These are phyloP conservation scores for Arthrobotrys sphaeroides DNA, from an alignment of 2,329 filamentous ascomycete genomes.

Conservation along the genomic window DNA sequence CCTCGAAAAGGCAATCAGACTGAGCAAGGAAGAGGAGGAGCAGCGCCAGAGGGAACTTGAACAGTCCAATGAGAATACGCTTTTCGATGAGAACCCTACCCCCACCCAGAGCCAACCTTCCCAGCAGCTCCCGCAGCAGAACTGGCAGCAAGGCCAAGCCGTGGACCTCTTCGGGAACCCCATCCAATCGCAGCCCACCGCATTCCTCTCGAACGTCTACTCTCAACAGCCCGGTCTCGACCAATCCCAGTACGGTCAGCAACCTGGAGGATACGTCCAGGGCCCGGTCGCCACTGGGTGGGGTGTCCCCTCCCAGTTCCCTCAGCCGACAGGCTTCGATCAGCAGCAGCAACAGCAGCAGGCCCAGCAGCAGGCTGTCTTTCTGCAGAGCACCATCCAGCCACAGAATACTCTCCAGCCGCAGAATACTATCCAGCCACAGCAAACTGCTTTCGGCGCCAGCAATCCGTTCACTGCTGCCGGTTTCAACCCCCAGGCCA, in stretches of 20 bases:
- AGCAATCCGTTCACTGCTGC: conserved; percentile 61
- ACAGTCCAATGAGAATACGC: conserved; percentile 79
- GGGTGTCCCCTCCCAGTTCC: conserved; percentile 53
- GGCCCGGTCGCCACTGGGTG: conserved; percentile 46
- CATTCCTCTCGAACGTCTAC: conserved; percentile 74
- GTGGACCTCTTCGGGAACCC: conserved; percentile 98
- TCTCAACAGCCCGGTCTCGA: conserved; percentile 81
- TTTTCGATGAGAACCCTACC: conserved; percentile 83
- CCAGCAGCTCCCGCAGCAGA: conserved; percentile 63
- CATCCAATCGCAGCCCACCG: conserved; percentile 76
- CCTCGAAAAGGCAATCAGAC: conserved; percentile 89
- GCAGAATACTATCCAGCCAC: conserved; percentile 57
- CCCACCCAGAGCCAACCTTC: conserved; percentile 72
- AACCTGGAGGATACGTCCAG: conserved; percentile 48
- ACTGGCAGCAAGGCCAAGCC: conserved; percentile 94
- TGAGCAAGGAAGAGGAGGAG: conserved; percentile 91
- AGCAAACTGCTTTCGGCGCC: conserved; percentile 68
- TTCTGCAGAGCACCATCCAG: too few species aligned
- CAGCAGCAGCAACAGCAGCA: conserved; percentile 62
- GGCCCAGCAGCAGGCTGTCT: conserved; percentile 58
- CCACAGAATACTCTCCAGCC: conserved; percentile 48
- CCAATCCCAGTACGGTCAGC: conserved; percentile 65
- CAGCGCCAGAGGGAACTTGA: conserved; percentile 85
- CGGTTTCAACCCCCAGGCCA: conserved; percentile 62
- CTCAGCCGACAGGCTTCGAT: conserved; percentile 64